Evolutionary conservation across 2,329 filamentous ascomycete genomes (phyloP).

Genomic region (Clathrospora elynae): DNA sequence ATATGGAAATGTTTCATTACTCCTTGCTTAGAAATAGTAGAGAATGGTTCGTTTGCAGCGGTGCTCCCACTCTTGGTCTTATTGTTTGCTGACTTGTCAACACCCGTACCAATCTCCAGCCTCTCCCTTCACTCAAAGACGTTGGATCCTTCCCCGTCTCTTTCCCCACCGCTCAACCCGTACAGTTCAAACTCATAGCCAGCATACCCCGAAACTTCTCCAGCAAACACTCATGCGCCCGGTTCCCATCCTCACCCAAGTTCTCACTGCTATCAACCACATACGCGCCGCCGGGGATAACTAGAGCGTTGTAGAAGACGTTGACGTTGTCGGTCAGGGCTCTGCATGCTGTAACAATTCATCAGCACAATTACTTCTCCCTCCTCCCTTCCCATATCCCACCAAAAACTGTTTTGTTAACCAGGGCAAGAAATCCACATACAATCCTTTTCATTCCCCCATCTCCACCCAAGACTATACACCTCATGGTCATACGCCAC

Average conservation of each 20-base stretch:
- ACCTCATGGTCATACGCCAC: slow-evolving; percentile 1
- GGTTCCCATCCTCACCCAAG: background rate
- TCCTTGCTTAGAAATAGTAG: no score
- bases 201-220: slow-evolving; percentile 1
- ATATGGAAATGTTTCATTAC: no score
- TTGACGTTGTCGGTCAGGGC: background rate
- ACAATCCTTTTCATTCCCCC: slow-evolving; percentile 3
- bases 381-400: background rate
- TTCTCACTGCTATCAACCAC: slow-evolving; percentile 8
- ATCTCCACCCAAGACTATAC: slow-evolving; percentile 7
- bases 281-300: slow-evolving; percentile 5
- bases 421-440: background rate
- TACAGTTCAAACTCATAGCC: slow-evolving; percentile 5
- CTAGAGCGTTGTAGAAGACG: slow-evolving; percentile 5
- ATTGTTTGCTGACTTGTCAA: no score
- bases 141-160: background rate
- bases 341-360: background rate
- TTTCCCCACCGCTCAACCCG: background rate
- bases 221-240: slow-evolving; percentile 6
- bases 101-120: no score
- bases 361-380: background rate
- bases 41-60: no score
- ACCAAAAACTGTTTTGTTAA: background rate
- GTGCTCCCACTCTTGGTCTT: no score
- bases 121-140: background rate